These are phyloP conservation scores for Backusella westeae DNA, from an alignment of 192 early-diverging fungal species.

Conservation along the genomic window DNA sequence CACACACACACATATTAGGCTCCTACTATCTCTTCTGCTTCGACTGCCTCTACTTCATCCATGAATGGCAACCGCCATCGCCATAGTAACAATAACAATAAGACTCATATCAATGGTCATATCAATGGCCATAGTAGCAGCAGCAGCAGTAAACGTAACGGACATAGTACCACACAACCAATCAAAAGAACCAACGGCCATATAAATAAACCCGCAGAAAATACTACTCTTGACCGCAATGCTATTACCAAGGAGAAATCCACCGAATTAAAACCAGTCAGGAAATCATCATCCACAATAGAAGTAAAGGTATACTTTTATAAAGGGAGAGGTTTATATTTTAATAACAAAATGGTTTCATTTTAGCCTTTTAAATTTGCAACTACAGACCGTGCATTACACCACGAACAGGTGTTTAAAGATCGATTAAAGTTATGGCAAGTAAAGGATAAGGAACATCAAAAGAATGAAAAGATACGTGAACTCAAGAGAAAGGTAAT, in stretches of 20 bases:
- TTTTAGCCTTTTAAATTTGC: slow-evolving; percentile 11
- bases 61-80: neutral
- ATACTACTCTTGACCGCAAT: neutral
- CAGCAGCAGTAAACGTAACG: neutral
- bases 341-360: neutral
- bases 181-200: neutral
- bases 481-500: slow-evolving; percentile 13
- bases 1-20: neutral
- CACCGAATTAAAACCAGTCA: neutral
- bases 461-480: slow-evolving; percentile 1
- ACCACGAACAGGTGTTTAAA: neutral
- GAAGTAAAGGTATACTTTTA: neutral
- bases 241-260: neutral
- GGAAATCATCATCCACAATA: neutral
- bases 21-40: neutral
- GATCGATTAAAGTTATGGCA: neutral
- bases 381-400: neutral
- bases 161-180: neutral
- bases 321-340: neutral
- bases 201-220: neutral
- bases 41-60: neutral
- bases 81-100: neutral
- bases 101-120: neutral
- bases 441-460: neutral
- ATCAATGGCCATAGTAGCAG: neutral